Evolutionary conservation across 345 rosid genomes (phyloP).

Genomic region (Melaleuca alternifolia): DNA sequence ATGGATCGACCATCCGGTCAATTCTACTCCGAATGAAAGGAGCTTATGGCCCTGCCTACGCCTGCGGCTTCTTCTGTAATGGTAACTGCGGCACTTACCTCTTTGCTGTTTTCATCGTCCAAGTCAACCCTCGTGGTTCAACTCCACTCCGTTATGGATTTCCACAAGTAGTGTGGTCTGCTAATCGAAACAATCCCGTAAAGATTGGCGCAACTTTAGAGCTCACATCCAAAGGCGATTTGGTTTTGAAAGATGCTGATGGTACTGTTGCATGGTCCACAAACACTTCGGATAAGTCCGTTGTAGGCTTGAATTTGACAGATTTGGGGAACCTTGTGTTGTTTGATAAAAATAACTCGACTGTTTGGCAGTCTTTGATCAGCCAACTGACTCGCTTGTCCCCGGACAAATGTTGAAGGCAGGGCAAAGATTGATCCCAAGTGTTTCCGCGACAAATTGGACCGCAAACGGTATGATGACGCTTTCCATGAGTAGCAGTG

Average conservation of each 20-base stretch:
- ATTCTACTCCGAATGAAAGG: background rate
- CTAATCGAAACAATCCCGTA: conserved; percentile 11
- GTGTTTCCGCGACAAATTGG: background rate
- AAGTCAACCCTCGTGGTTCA: background rate
- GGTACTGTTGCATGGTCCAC: conserved; percentile 12
- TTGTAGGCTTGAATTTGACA: background rate
- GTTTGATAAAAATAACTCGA: background rate
- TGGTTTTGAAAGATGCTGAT: conserved; percentile 3
- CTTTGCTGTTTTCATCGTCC: background rate
- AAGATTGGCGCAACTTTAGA: background rate
- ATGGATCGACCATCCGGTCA: background rate
- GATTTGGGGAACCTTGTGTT: conserved; percentile 5
- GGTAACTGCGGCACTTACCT: background rate
- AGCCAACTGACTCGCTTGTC: conserved; percentile 12
- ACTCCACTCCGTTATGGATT: background rate
- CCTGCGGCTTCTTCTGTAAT: background rate
- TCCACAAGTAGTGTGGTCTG: conserved; percentile 13
- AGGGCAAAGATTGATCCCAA: conserved; percentile 5
- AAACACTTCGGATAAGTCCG: background rate
- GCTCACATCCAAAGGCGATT: background rate
- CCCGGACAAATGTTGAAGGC: background rate
- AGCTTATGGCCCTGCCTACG: accelerated
- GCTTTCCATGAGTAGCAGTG: background rate
- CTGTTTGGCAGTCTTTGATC: conserved; percentile 15
- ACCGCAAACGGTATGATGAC: background rate